Conservation (phyloP, 1,284 basidiomycete species). For the Naganishia liquefaciens region DNA sequence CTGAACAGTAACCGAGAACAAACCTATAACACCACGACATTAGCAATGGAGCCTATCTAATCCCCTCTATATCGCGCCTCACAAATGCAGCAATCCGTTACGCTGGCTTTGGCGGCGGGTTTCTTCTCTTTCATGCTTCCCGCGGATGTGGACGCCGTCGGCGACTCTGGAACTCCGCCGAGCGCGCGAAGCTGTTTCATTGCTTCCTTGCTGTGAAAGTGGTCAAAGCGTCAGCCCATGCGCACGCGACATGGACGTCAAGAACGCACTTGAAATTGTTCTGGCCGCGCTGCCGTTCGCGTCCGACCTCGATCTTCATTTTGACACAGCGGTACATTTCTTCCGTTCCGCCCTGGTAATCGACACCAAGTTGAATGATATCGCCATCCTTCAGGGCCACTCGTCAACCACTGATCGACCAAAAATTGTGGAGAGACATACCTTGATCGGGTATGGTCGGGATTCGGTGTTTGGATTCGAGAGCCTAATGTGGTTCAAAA, state of each 20-base stretch:
- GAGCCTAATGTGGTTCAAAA: constrained; percentile 91
- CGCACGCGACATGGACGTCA: neutral
- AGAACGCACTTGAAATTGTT: constrained; percentile 91
- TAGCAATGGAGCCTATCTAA: neutral
- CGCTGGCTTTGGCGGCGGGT: constrained; percentile 34
- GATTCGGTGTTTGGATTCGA: constrained; percentile 80
- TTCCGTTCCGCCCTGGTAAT: constrained; percentile 96
- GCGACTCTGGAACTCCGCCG: constrained; percentile 50
- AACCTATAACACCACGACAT: constrained; percentile 56
- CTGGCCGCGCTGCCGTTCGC: constrained; percentile 83
- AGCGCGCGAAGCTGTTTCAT: constrained; percentile 77
- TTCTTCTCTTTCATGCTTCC: constrained; percentile 30
- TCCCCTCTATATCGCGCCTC: constrained; percentile 43
- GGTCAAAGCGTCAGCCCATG: neutral
- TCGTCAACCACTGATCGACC: neutral
- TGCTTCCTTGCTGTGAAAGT: constrained; percentile 65
- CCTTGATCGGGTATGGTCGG: constrained; percentile 72
- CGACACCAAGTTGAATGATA: constrained; percentile 91
- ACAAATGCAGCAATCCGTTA: constrained; percentile 95
- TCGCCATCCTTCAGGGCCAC: constrained; percentile 71
- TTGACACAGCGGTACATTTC: constrained; percentile 98
- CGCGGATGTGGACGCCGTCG: constrained; percentile 23
- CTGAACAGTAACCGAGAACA: constrained; percentile 90
- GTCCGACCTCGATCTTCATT: constrained; percentile 82
- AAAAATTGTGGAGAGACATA: constrained; percentile 27